Conservation (phyloP, 768 basidiomycete species). For the Lentinula boryana region DNA sequence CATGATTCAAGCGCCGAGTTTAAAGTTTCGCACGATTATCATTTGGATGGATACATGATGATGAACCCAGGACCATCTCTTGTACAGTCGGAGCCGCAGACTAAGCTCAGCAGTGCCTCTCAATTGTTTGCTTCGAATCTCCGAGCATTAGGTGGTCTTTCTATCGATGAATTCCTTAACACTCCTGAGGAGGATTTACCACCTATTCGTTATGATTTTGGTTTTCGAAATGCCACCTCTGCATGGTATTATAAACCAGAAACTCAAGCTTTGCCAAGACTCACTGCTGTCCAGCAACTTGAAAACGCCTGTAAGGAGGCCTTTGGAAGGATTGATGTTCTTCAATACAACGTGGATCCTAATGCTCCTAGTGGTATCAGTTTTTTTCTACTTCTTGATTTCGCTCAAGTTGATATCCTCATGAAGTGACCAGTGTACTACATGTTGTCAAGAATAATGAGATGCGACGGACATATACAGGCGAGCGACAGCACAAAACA, state of each 20-base stretch:
- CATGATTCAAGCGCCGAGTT: not conserved
- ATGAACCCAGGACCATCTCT: not conserved
- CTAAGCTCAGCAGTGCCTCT: not conserved
- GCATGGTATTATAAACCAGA: not conserved
- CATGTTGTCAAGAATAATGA: not conserved
- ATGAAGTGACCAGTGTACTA: not conserved
- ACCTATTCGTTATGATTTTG: constrained; percentile 6
- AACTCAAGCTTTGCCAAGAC: not conserved
- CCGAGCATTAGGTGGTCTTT: not conserved
- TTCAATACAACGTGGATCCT: not conserved
- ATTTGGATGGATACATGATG: not conserved
- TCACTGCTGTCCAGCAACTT: not conserved
- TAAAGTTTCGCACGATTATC: not conserved
- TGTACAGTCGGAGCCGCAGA: not conserved
- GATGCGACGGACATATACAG: not conserved
- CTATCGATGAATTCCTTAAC: constrained; percentile 1
- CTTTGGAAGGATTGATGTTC: not conserved
- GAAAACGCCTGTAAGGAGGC: not conserved
- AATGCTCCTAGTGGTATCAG: not conserved
- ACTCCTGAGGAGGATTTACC: not conserved
- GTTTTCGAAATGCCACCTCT: not conserved
- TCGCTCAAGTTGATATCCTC: not conserved
- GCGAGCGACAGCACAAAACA: not conserved
- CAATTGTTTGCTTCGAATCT: not conserved
- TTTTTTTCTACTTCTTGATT: not conserved